Base-by-base conservation (phyloP, 768 basidiomycete genomes). In the Rhodotorula toruloides region DNA sequence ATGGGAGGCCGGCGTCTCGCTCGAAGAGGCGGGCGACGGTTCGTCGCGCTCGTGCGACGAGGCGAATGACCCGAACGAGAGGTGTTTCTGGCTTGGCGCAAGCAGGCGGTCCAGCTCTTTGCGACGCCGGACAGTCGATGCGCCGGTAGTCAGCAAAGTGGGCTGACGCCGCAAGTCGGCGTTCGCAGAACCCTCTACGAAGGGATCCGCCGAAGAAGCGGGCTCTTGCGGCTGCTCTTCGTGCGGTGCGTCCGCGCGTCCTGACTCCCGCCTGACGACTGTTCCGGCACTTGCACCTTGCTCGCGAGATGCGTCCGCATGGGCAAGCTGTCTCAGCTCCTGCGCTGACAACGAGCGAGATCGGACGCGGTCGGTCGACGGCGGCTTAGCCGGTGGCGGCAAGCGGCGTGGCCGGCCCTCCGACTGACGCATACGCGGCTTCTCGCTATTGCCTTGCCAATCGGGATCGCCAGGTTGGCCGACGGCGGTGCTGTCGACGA, bases 121-220 rank as follows among this genome's bases (percentile, higher is more conserved):
- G n/a, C 62, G 58, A 1, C 71, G 60, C 2, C 72, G 65, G 6
- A 53, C 42, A 12, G 74, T 67, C 53, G 71, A 71, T 1, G 73
- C 69, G 11, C 72, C 73, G 16, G 72, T 57, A 6, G 73, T 67
- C 32, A 75, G 49, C 9, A 75, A 64, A 3, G 74, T 75, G 16
- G 43, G 54, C 31, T 72, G 64, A 1, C 73, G 67, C 4, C 42
- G 27, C 6, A 75, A 55, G 25, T 29, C 16, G 62, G 32, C 27
- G 65, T 29, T 17, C 50, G 54, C 25, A 16, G 76, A 76, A 64
- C 39, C 34, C 44, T 57, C 43, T 63, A 48, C 27, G 58, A 59
- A 19, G 58, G 40, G 17, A 68, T 59, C 4, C 63, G 58, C 10
- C 54, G 37, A 27, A 54, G 40, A 7, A n/a, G n/a, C n/a, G n/a